These are phyloP conservation scores for Cladorrhinum sp. DNA, from an alignment of 2,329 filamentous ascomycete genomes.

Conservation along the genomic window DNA sequence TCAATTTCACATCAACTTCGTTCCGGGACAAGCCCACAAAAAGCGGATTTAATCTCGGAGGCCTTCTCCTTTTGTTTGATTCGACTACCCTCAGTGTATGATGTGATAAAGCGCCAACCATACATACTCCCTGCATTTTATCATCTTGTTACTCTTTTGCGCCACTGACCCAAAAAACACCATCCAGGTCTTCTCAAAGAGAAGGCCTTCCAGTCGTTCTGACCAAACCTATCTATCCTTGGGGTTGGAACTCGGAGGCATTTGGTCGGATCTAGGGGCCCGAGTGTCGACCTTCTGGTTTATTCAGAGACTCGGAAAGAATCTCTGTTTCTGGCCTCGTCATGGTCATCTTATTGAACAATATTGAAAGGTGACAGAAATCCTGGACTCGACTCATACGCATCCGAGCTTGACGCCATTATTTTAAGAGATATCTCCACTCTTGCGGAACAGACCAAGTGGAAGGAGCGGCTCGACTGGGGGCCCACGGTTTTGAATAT, in stretches of 20 bases:
- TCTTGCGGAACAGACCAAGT: background rate
- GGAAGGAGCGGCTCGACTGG: background rate
- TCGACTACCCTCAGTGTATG: background rate
- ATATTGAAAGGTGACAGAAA: constrained; percentile 3
- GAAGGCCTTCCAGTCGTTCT: too few species aligned
- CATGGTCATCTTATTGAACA: background rate
- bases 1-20: background rate
- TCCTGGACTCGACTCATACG: constrained; percentile 6
- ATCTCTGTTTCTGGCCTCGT: background rate
- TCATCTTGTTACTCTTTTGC: background rate
- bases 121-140: background rate
- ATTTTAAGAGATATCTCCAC: background rate
- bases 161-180: background rate
- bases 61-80: background rate
- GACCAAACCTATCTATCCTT: too few species aligned
- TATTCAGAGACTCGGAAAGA: background rate
- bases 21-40: background rate
- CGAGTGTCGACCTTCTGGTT: too few species aligned
- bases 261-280: too few species aligned
- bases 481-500: background rate
- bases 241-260: too few species aligned
- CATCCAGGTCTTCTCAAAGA: background rate
- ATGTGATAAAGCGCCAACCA: background rate
- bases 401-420: constrained; percentile 1
- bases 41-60: background rate